Evolutionary conservation across 371 early-diverging fungal species (phyloP).

Genomic region (Rhizopus stolonifer): DNA sequence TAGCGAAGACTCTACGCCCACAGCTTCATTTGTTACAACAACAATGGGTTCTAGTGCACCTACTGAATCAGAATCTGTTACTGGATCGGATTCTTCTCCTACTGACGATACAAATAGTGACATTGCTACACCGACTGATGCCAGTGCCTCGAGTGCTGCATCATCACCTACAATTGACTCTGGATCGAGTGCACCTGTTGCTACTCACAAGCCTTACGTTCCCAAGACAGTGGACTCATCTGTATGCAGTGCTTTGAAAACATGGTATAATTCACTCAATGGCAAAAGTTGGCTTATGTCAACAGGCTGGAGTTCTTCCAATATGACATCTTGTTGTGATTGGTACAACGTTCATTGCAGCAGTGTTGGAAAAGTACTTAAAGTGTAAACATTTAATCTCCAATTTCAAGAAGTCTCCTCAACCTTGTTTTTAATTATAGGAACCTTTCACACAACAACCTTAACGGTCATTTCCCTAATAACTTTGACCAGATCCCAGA

Average conservation of each 20-base stretch:
- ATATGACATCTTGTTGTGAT: conserved; percentile 46
- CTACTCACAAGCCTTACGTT: not conserved
- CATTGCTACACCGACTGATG: conserved; percentile 1
- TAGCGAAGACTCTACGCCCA: not conserved
- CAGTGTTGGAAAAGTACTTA: conserved; percentile 30
- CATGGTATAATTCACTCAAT: conserved; percentile 31
- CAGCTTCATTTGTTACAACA: not conserved
- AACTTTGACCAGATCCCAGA: conserved; percentile 39
- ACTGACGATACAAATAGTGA: not conserved
- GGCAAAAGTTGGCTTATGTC: conserved; percentile 37
- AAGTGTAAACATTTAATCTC: conserved; percentile 35
- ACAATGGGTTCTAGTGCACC: not conserved
- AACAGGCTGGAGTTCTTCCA: conserved; percentile 39
- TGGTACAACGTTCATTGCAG: conserved; percentile 46
- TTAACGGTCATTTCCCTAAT: conserved; percentile 49
- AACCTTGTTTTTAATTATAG: conserved; percentile 21
- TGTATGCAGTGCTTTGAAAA: conserved; percentile 34
- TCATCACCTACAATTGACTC: not conserved
- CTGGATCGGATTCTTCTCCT: not conserved
- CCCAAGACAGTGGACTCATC: conserved; percentile 8
- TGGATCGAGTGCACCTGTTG: not conserved
- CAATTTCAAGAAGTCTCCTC: conserved; percentile 1
- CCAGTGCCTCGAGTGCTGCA: not conserved
- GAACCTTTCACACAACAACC: conserved; percentile 44
- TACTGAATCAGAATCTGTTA: not conserved